Evolutionary conservation across 2,329 filamentous ascomycete species (phyloP).

Genomic region (Pseudogymnoascus sp.): DNA sequence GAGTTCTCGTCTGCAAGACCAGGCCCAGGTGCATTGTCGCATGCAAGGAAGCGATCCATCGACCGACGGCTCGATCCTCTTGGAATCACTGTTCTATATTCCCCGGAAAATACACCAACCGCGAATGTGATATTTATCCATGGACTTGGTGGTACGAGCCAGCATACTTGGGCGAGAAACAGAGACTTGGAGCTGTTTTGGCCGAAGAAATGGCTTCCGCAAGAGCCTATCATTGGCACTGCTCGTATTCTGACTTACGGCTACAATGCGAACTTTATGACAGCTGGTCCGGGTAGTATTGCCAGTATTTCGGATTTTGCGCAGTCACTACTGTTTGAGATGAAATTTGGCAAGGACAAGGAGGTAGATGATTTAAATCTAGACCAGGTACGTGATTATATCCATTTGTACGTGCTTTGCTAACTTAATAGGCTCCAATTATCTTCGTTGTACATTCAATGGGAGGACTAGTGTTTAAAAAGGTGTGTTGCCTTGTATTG

Average conservation of each 20-base stretch:
- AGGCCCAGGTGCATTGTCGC: no score
- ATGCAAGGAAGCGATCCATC: no score
- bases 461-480: slow-evolving; percentile 33
- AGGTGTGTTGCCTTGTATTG: slow-evolving; percentile 15
- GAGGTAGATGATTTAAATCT: no score
- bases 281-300: not conserved
- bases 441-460: slow-evolving; percentile 38
- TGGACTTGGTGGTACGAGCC: slow-evolving; percentile 32
- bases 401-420: no score
- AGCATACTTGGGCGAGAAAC: slow-evolving; percentile 30
- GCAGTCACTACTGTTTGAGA: slow-evolving; percentile 22
- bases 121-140: slow-evolving; percentile 33
- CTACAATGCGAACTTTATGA: slow-evolving; percentile 22
- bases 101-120: slow-evolving; percentile 6
- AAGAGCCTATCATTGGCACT: slow-evolving; percentile 27
- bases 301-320: slow-evolving; percentile 24
- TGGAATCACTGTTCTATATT: slow-evolving; percentile 17
- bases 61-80: slow-evolving; percentile 12
- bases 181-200: slow-evolving; percentile 27
- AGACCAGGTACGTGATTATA: no score
- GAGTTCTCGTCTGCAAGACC: no score
- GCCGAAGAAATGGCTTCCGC: slow-evolving; percentile 29
- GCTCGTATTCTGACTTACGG: slow-evolving; percentile 31
- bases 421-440: slow-evolving; percentile 21
- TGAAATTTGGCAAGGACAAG: slow-evolving; percentile 18